Percentiles rank a stretch among this genome's conserved stretches.
phyloP scores from a whole-genome alignment of 768 basidiomycete species.

The Leccinum broughii region DNA sequence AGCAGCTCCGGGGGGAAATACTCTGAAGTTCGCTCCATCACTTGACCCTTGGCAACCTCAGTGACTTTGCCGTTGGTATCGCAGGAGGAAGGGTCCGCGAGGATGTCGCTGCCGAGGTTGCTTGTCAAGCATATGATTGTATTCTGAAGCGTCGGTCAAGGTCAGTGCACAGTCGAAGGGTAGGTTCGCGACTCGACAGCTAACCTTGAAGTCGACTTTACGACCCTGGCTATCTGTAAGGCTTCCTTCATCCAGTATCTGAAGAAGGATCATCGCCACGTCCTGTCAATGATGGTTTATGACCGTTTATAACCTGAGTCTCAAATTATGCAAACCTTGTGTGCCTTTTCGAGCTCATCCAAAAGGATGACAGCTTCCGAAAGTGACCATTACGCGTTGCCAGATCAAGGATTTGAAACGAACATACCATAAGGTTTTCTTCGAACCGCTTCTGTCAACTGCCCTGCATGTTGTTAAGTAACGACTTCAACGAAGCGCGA shows the following conservation, averaged over 20 bases:
- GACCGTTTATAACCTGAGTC: not conserved
- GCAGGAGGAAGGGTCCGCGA: conserved; percentile 66
- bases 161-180: conserved; percentile 1
- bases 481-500: not conserved
- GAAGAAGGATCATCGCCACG: conserved; percentile 86
- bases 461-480: conserved; percentile 36
- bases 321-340: conserved; percentile 51
- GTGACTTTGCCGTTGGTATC: conserved; percentile 65
- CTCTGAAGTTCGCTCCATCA: conserved; percentile 71
- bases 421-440: conserved; percentile 54
- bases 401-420: not conserved
- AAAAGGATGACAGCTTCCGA: conserved; percentile 57
- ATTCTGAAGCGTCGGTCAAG: conserved; percentile 47
- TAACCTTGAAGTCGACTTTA: conserved; percentile 86
- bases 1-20: conserved; percentile 91
- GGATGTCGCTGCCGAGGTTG: conserved; percentile 81
- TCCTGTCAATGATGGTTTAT: conserved; percentile 44
- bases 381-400: not conserved
- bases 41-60: conserved; percentile 52
- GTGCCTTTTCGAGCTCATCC: conserved; percentile 76
- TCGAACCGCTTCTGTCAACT: conserved; percentile 65
- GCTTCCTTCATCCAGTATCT: conserved; percentile 88
- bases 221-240: conserved; percentile 91
- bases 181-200: not conserved
- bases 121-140: conserved; percentile 91